Evolutionary conservation across 495 filamentous ascomycete species (phyloP).

Genomic region (Durotheca rogersii): DNA sequence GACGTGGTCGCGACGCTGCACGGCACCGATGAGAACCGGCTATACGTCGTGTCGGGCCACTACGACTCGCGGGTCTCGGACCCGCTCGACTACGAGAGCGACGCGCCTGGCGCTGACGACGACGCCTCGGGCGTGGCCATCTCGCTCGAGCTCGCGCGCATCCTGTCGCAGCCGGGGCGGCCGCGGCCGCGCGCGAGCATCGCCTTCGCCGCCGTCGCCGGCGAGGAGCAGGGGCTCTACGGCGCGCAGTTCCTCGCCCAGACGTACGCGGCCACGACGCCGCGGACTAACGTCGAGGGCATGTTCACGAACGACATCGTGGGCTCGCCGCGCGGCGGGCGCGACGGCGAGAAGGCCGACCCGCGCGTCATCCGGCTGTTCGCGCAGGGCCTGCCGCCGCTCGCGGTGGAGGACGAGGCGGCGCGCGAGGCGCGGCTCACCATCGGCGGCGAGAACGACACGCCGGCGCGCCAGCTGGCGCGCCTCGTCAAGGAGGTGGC

Average conservation of each 20-base stretch:
- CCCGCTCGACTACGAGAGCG: slow-evolving; percentile 47
- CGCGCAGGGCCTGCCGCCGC: slow-evolving; percentile 45
- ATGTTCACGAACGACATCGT: slow-evolving; percentile 58
- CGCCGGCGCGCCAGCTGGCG: slow-evolving; percentile 53
- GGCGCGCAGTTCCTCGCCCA: slow-evolving; percentile 50
- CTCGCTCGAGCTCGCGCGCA: slow-evolving; percentile 51
- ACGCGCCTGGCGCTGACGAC: slow-evolving; percentile 57
- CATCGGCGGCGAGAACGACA: slow-evolving; percentile 56
- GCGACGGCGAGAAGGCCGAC: slow-evolving; percentile 42
- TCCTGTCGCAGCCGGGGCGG: slow-evolving; percentile 41
- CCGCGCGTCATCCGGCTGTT: slow-evolving; percentile 54
- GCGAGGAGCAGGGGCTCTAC: slow-evolving; percentile 55
- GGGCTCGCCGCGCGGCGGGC: slow-evolving; percentile 41
- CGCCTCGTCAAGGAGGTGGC: slow-evolving; percentile 55
- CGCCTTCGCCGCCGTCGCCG: slow-evolving; percentile 53
- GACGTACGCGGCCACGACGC: slow-evolving; percentile 45
- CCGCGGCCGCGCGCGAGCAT: slow-evolving; percentile 48
- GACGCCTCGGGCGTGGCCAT: slow-evolving; percentile 46
- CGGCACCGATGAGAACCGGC: slow-evolving; percentile 47
- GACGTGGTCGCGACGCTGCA: slow-evolving; percentile 53
- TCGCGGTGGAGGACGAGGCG: slow-evolving; percentile 37
- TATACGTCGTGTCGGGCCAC: slow-evolving; percentile 55
- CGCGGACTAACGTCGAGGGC: slow-evolving; percentile 44
- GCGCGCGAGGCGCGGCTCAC: slow-evolving; percentile 35
- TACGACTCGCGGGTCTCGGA: slow-evolving; percentile 55